These are phyloP conservation scores for Amniculicola lignicola DNA, from an alignment of 495 filamentous ascomycete genomes.

Conservation along the genomic window DNA sequence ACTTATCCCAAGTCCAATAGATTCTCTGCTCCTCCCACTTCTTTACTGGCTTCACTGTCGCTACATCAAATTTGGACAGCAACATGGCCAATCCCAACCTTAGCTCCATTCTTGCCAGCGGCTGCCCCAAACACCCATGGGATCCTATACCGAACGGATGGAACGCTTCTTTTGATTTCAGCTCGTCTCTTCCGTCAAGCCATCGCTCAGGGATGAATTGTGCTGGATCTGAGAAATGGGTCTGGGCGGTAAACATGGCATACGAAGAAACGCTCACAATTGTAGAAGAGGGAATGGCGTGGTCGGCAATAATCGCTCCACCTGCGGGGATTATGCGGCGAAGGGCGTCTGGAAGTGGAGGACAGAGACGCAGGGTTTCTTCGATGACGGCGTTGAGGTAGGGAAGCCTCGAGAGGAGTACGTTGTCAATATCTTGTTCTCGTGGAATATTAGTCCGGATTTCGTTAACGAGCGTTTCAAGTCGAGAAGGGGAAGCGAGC, in stretches of 20 bases:
- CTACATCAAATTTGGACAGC: conserved; percentile 37
- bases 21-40: conserved; percentile 29
- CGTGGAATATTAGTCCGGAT: conserved; percentile 5
- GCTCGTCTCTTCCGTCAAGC: not conserved
- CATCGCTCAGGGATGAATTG: conserved; percentile 8
- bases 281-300: conserved; percentile 12
- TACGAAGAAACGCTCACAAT: conserved; percentile 34
- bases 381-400: conserved; percentile 29
- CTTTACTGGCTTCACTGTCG: conserved; percentile 12
- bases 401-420: conserved; percentile 1
- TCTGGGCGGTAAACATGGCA: not conserved
- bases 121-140: conserved; percentile 17
- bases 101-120: conserved; percentile 21
- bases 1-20: conserved; percentile 27
- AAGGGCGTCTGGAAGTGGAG: conserved; percentile 19
- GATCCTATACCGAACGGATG: conserved; percentile 21
- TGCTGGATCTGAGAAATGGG: conserved; percentile 5
- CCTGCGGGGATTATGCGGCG: conserved; percentile 7
- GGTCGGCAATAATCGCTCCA: conserved; percentile 11
- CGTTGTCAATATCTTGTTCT: conserved; percentile 2
- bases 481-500: not conserved
- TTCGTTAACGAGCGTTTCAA: conserved; percentile 3
- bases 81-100: conserved; percentile 17
- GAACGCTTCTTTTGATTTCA: conserved; percentile 3
- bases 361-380: conserved; percentile 23